These are phyloP conservation scores for Phytophthora sojae DNA, from an alignment of 352 stramenopile genomes.

Conservation along the genomic window DNA sequence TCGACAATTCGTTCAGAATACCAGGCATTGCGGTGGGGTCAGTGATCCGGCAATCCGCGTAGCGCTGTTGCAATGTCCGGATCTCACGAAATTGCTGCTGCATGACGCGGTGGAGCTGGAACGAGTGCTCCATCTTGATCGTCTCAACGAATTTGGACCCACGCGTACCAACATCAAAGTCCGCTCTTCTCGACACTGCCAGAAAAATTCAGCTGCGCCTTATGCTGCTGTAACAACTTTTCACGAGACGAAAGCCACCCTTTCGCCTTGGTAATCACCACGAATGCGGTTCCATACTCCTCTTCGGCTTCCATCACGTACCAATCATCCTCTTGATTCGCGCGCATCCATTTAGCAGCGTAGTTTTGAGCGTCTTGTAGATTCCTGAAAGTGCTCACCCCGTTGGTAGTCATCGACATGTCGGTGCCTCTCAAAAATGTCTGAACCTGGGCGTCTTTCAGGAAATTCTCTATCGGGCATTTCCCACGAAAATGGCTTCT, in stretches of 20 bases:
- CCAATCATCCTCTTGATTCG: conserved; percentile 5
- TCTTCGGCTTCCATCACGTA: conserved; percentile 9
- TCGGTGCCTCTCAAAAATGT: conserved; percentile 11
- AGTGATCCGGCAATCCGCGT: conserved; percentile 77
- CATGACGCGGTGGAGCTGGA: conserved; percentile 70
- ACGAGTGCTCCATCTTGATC: too few relatives aligned
- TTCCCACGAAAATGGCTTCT: conserved; percentile 18
- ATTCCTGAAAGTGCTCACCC: conserved; percentile 2
- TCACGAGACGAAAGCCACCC: conserved; percentile 1
- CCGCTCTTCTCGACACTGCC: too few relatives aligned
- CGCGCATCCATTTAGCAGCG: conserved; percentile 1
- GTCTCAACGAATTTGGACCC: too few relatives aligned
- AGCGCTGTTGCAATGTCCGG: conserved; percentile 77
- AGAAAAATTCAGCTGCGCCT: conserved; percentile 3
- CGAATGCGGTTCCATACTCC: conserved; percentile 2
- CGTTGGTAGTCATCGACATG: conserved; percentile 10
- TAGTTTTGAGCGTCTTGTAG: conserved; percentile 9
- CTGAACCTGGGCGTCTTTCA: conserved; percentile 5
- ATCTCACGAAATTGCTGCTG: conserved; percentile 72
- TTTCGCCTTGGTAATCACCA: conserved; percentile 18
- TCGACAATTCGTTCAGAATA: conserved; percentile 87
- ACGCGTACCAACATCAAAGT: too few relatives aligned
- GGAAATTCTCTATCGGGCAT: conserved; percentile 25
- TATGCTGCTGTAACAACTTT: background rate
- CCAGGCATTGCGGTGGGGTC: conserved; percentile 78